Percentiles rank a stretch among this genome's conserved stretches.
phyloP scores from a whole-genome alignment of 2,329 filamentous ascomycete genomes.

The Epichloe sibirici region DNA sequence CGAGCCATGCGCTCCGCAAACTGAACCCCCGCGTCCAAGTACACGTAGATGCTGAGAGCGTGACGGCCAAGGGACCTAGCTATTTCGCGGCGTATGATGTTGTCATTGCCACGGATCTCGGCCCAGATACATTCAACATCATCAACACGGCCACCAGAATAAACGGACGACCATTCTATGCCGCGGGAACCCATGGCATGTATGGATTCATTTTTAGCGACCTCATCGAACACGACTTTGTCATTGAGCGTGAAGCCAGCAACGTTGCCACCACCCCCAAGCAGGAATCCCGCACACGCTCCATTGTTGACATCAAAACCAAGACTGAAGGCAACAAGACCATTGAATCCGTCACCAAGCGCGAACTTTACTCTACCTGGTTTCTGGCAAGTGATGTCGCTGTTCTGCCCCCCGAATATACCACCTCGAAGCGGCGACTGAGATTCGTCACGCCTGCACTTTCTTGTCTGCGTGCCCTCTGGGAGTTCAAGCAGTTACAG shows the following conservation, averaged over 20 bases:
- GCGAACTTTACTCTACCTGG: constrained; percentile 81
- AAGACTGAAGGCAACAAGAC: constrained; percentile 56
- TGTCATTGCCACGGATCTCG: constrained; percentile 80
- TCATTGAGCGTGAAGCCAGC: constrained; percentile 72
- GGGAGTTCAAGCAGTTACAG: constrained; percentile 58
- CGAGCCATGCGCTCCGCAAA: constrained; percentile 63
- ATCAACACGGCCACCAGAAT: constrained; percentile 82
- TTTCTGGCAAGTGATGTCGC: constrained; percentile 71
- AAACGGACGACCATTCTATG: constrained; percentile 73
- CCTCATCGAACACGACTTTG: constrained; percentile 78
- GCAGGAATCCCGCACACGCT: constrained; percentile 66
- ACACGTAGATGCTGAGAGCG: constrained; percentile 53
- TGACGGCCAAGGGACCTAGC: constrained; percentile 53
- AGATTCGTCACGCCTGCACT: constrained; percentile 72
- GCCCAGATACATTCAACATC: constrained; percentile 58
- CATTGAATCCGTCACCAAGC: constrained; percentile 81
- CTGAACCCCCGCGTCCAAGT: constrained; percentile 84
- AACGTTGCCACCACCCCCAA: constrained; percentile 58
- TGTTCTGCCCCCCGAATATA: constrained; percentile 56
- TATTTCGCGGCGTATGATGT: constrained; percentile 76
- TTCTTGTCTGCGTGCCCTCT: constrained; percentile 77
- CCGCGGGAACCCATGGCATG: constrained; percentile 73
- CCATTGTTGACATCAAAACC: constrained; percentile 57
- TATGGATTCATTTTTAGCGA: constrained; percentile 95
- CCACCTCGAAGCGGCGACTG: constrained; percentile 52